phyloP scores from a whole-genome alignment of 2,329 filamentous ascomycete species.

The Penicillium carneum region DNA sequence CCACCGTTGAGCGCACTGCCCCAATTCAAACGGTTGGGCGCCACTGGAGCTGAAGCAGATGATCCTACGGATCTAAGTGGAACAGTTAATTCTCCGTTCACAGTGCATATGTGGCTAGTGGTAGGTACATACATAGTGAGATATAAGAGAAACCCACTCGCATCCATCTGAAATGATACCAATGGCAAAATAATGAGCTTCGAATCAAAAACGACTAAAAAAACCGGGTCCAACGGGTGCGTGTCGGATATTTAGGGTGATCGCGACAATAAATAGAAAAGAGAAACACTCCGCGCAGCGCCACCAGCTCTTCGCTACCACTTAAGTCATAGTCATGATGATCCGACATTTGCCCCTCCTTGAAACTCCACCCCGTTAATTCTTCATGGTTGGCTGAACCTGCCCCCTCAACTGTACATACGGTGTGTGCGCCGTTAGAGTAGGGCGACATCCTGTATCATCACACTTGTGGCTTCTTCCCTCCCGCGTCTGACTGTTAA shows the following conservation, averaged over 20 bases:
- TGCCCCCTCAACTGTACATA: not conserved
- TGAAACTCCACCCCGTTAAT: slow-evolving; percentile 13
- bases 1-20: slow-evolving; percentile 24
- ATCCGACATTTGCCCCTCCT: slow-evolving; percentile 29
- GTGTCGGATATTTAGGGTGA: slow-evolving; percentile 33
- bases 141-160: not conserved
- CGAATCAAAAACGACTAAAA: not conserved
- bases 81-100: slow-evolving; percentile 9
- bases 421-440: not conserved
- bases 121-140: not conserved
- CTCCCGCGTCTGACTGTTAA: not conserved
- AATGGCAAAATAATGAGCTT: slow-evolving; percentile 1
- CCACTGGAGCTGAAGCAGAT: slow-evolving; percentile 22
- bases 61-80: slow-evolving; percentile 22
- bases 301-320: slow-evolving; percentile 27
- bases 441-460: not conserved
- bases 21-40: slow-evolving; percentile 27
- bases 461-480: not conserved
- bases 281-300: slow-evolving; percentile 14
- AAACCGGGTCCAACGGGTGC: slow-evolving; percentile 24
- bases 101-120: not conserved
- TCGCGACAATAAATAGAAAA: slow-evolving; percentile 24
- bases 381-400: slow-evolving; percentile 7
- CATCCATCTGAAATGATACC: not conserved
- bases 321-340: slow-evolving; percentile 32